Conservation (phyloP, 2,329 filamentous ascomycete species). For the Xylariales sp. region DNA sequence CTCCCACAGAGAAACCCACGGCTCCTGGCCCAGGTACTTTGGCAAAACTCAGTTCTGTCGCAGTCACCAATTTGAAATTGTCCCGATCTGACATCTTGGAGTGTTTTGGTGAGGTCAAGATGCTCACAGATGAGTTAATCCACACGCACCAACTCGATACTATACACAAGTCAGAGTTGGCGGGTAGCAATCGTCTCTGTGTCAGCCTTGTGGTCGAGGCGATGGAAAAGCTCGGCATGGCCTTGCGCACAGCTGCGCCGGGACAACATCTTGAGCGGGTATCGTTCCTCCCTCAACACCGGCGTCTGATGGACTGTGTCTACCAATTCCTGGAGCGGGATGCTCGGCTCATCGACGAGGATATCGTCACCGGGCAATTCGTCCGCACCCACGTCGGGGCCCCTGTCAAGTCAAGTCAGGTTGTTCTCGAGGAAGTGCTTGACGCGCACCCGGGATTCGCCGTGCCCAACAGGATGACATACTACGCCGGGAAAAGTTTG, state of each 20-base stretch:
- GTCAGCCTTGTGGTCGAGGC: background rate
- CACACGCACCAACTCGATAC: background rate
- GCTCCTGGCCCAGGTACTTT: too few species aligned
- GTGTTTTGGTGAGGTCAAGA: too few species aligned
- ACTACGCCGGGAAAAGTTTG: slow-evolving; percentile 22
- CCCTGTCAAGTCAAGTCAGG: too few species aligned
- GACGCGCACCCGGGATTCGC: slow-evolving; percentile 21
- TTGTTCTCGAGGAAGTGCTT: slow-evolving; percentile 21
- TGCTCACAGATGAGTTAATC: background rate
- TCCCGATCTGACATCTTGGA: too few species aligned
- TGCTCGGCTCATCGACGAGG: background rate
- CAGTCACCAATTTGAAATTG: too few species aligned
- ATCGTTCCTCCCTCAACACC: background rate
- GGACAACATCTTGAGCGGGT: background rate
- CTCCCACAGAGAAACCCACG: too few species aligned
- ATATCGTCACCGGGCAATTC: background rate
- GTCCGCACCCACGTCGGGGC: background rate
- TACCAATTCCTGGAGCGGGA: background rate
- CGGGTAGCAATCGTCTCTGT: background rate
- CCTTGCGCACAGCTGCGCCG: background rate
- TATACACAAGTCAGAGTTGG: background rate
- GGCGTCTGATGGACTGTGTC: background rate
- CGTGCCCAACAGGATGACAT: slow-evolving; percentile 21
- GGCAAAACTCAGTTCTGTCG: too few species aligned
- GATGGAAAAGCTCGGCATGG: background rate